phyloP scores from a whole-genome alignment of 2,329 filamentous ascomycete genomes.

The Pseudovirgaria hyperparasitica region DNA sequence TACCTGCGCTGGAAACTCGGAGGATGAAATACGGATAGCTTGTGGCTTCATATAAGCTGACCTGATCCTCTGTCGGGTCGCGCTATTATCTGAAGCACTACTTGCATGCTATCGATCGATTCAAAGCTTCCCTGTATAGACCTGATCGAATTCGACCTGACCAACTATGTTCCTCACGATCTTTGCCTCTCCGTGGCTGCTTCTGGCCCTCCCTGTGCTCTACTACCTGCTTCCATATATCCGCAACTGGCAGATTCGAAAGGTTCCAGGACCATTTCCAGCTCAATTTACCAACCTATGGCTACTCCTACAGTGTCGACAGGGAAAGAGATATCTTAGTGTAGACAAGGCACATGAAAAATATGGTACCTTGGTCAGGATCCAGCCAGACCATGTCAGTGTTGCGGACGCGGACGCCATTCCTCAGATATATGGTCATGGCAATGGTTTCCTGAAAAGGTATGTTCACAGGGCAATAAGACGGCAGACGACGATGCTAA shows the following conservation, averaged over 20 bases:
- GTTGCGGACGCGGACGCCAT: slow-evolving; percentile 73
- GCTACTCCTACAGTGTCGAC: slow-evolving; percentile 53
- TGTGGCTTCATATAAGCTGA: no score
- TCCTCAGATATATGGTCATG: slow-evolving; percentile 56
- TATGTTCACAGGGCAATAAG: slow-evolving; percentile 7
- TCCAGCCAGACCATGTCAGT: slow-evolving; percentile 75
- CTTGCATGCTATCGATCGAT: no score
- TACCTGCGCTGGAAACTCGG: no score
- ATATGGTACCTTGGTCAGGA: slow-evolving; percentile 65
- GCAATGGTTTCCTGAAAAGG: slow-evolving; percentile 38
- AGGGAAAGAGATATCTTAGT: slow-evolving; percentile 43
- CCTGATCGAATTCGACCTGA: no score
- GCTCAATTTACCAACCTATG: slow-evolving; percentile 66
- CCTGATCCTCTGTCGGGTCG: no score
- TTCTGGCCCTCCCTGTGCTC: slow-evolving; percentile 36
- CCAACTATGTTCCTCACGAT: slow-evolving; percentile 18
- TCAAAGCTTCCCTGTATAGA: no score
- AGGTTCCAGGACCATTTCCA: slow-evolving; percentile 50
- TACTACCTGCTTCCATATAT: slow-evolving; percentile 51
- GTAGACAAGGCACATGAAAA: slow-evolving; percentile 65
- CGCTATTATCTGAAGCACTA: no score
- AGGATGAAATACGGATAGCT: no score
- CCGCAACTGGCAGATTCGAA: slow-evolving; percentile 39
- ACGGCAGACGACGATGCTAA: slow-evolving; percentile 1
- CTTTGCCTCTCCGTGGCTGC: slow-evolving; percentile 32